These are phyloP conservation scores for Puccinia horiana DNA, from an alignment of 1,284 basidiomycete genomes.

Conservation along the genomic window DNA sequence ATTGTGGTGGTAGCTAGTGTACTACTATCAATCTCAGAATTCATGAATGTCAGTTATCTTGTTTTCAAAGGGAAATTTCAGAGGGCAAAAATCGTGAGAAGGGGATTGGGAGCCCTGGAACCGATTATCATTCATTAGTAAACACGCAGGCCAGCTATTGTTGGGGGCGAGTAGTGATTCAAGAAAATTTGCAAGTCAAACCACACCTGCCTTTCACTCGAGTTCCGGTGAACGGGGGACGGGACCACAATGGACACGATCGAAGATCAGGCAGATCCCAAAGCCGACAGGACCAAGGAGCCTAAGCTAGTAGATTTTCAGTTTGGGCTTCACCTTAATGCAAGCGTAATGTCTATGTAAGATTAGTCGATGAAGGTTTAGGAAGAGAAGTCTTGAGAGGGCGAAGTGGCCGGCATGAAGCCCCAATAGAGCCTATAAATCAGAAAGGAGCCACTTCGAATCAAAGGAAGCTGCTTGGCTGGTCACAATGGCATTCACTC, in stretches of 20 bases:
- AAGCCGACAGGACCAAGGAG: background rate
- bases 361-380: background rate
- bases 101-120: constrained; percentile 2
- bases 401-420: background rate
- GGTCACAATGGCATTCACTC: background rate
- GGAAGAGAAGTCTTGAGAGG: background rate
- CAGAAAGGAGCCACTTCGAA: background rate
- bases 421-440: constrained; percentile 6
- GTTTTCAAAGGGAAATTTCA: constrained; percentile 4
- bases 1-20: background rate
- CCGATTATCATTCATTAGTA: background rate
- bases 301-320: background rate
- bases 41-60: background rate
- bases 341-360: background rate
- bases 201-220: constrained; percentile 29
- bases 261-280: background rate
- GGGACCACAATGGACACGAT: constrained; percentile 19
- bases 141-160: constrained; percentile 5
- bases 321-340: background rate
- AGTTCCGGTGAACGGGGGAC: background rate
- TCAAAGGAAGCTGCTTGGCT: background rate
- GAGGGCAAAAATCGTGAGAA: constrained; percentile 9
- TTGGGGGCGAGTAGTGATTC: background rate
- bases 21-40: background rate
- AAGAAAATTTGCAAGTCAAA: constrained; percentile 14